Evolutionary conservation across 2,329 filamentous ascomycete genomes (phyloP).

Genomic region (Huntiella abstrusa): DNA sequence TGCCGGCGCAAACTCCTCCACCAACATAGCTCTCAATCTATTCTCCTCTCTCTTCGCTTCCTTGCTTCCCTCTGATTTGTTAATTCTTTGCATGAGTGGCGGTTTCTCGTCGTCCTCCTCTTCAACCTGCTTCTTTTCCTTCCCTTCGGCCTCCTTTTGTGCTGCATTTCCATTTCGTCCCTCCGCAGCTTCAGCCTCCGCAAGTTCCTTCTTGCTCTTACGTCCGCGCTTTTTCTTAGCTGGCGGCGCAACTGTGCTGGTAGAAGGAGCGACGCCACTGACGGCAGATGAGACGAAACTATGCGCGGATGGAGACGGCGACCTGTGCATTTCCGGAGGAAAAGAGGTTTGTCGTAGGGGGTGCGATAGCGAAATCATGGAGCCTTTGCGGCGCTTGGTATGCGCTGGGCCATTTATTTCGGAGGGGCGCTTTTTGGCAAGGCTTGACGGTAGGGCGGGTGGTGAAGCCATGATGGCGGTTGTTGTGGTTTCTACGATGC

Average conservation of each 20-base stretch:
- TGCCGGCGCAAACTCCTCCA: slow-evolving; percentile 43
- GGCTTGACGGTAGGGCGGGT: slow-evolving; percentile 14
- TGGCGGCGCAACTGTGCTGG: slow-evolving; percentile 26
- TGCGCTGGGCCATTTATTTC: slow-evolving; percentile 28
- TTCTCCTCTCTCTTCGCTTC: slow-evolving; percentile 49
- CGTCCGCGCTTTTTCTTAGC: slow-evolving; percentile 42
- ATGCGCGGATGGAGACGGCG: slow-evolving; percentile 43
- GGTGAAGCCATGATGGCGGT: neutral
- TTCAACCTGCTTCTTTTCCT: slow-evolving; percentile 33
- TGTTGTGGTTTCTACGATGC: neutral
- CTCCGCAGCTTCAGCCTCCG: slow-evolving; percentile 24
- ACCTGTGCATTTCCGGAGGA: slow-evolving; percentile 43
- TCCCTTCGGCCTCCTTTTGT: slow-evolving; percentile 24
- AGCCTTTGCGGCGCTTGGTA: slow-evolving; percentile 52
- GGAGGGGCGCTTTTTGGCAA: slow-evolving; percentile 45
- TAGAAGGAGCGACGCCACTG: slow-evolving; percentile 39
- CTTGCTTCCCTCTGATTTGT: slow-evolving; percentile 41
- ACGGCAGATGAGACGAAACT: slow-evolving; percentile 42
- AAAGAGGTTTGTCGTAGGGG: slow-evolving; percentile 69
- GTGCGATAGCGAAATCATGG: slow-evolving; percentile 41
- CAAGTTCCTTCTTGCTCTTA: slow-evolving; percentile 38
- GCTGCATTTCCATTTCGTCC: slow-evolving; percentile 21
- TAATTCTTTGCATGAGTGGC: slow-evolving; percentile 29
- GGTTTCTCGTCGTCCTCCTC: slow-evolving; percentile 34
- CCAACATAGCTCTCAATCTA: slow-evolving; percentile 38